Base-by-base conservation (phyloP, 345 rosid genomes). In the Salix exigua region DNA sequence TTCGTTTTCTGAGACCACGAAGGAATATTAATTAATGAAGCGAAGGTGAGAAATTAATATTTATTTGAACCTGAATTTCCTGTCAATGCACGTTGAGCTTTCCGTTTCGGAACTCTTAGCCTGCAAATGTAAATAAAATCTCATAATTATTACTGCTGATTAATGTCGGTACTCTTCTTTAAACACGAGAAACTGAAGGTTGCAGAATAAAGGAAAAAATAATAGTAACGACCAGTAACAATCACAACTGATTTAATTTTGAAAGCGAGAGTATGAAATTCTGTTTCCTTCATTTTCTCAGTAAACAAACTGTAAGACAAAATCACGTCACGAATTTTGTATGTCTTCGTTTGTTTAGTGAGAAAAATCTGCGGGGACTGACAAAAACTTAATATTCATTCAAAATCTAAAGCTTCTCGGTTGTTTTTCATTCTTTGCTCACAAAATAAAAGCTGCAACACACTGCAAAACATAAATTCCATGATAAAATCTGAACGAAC, bases 31-130 rank as follows among this genome's bases (percentile, higher is more conserved):
- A 77, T 71, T 64, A 78, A 75, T 60, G 66, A 68, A 35, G 66
- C 6, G 65, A n/a, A 38, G 62, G 62, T 58, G 62, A 58, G 1
- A 3, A n/a, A 9, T 58, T 0, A 8, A n/a, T n/a, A n/a, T 1
- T n/a, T 35, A 2, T 10, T 35, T 21, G 4, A 83, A 88, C 93
- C 90, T 88, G 88, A 80, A 84, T 66, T 84, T 78, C 79, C 66
- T 85, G 83, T 75, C 37, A 71, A 70, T 80, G 81, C 82, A 74
- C 68, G 87, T 72, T 65, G 89, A 84, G 63, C 72, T 74, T 85
- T 90, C 86, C 10, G 81, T 79, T 87, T 87, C 86, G 11, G 80
- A 82, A 79, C 84, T 83, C 83, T 79, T 77, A 53, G 62, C 83
- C 88, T 88, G 82, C 81, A 73, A 53, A 50, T 37, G 31, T 61